Evolutionary conservation across 805 yeast species (phyloP), one percentile per base, ranked within the genome.

Genomic region (Candida caryicola): DNA sequence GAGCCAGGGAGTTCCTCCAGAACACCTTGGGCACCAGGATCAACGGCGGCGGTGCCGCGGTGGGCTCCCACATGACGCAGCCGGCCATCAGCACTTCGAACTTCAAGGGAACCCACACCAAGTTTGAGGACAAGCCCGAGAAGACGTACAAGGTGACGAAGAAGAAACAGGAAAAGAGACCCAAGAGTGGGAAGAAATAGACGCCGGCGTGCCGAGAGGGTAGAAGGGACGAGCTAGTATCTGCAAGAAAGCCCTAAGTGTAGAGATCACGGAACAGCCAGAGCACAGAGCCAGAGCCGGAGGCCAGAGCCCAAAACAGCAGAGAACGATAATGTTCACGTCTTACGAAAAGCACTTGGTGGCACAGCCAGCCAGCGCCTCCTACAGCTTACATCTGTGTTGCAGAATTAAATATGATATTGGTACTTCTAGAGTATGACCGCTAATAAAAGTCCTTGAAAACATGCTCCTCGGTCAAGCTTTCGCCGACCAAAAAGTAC

Each of bases 391-490:
- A n/a, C n/a, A n/a, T n/a, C n/a, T n/a, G n/a, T n/a, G n/a, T n/a
- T n/a, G n/a, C 10, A 21, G 10, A 21, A 7, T 21, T 21, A 7
- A 21, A 10, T 10, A 21, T 21, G 10, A 7, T 10, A 21, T 7
- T 7, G 9, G 10, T 21, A 21, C 25, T 21, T 7, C 25, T 21
- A 21, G 25, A 21, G 25, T 21, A 21, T 21, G 25, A 7, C 9
- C 7, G 33, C 48, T 50, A 62, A 40, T 54, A 66, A 46, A 57
- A 69, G 30, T 64, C 69, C 29, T 49, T 49, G 43, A 86, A 73
- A 17, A 75, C 71, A 40, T 77, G 85, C 50, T 89, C 95, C 17
- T 77, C 72, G n/a, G 62, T 64, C 46, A 88, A 59, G 43, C 80
- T 69, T 35, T 69, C 67, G 40, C 69, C 69, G 19, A 84, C 80